Evolutionary conservation across 495 filamentous ascomycete genomes (phyloP).

Genomic region (Aspergillus egyptiacus): DNA sequence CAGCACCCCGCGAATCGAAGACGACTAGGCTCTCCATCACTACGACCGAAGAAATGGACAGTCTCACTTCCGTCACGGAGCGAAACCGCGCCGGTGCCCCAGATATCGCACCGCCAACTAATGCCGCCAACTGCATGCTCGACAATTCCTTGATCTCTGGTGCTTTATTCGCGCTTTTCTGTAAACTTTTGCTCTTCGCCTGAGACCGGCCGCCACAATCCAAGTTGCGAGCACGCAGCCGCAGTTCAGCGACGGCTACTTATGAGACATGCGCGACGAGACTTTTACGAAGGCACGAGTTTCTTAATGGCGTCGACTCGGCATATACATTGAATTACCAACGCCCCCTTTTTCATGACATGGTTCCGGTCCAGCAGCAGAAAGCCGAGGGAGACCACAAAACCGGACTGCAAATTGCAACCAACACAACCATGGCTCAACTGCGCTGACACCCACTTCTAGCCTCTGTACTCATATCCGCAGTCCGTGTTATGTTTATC

Average conservation of each 20-base stretch:
- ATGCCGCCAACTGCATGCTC: conserved; percentile 9
- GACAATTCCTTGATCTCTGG: conserved; percentile 5
- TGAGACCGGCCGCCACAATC: not conserved
- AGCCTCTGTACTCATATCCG: conserved; percentile 4
- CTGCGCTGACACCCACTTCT: not conserved
- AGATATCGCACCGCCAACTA: conserved; percentile 18
- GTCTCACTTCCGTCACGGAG: not conserved
- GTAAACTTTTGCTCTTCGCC: conserved; percentile 1
- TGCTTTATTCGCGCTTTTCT: conserved; percentile 20
- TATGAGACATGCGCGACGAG: conserved; percentile 9
- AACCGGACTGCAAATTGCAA: no score
- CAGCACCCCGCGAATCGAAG: not conserved
- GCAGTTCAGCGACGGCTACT: conserved; percentile 1
- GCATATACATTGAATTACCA: not conserved
- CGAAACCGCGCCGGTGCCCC: not conserved
- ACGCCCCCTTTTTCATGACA: not conserved
- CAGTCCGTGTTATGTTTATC: not conserved
- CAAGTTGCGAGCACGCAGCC: not conserved
- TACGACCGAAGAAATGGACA: conserved; percentile 47
- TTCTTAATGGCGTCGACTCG: conserved; percentile 2
- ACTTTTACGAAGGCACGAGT: conserved; percentile 2
- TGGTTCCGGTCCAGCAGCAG: not conserved
- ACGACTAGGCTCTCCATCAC: conserved; percentile 61
- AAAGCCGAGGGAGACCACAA: not conserved
- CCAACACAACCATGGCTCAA: not conserved